phyloP scores from a whole-genome alignment of 1,284 basidiomycete species.

The Tausonia pullulans region DNA sequence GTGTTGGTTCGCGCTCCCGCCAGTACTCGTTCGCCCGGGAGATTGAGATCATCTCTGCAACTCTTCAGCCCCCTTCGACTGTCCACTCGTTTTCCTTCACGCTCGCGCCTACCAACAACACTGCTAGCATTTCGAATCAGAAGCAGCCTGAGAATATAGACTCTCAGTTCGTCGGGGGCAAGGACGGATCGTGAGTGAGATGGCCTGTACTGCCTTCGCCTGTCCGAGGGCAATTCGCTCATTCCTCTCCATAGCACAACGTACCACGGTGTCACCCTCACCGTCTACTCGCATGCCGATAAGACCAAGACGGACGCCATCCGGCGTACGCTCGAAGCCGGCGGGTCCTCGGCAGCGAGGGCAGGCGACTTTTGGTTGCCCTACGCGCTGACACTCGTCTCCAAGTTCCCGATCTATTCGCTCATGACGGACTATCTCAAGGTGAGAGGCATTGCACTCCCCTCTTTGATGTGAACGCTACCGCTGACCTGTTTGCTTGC shows the following conservation, averaged over 20 bases:
- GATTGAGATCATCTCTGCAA: constrained; percentile 86
- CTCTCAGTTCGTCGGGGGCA: too few relatives aligned
- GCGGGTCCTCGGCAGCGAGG: too few relatives aligned
- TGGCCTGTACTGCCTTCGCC: too few relatives aligned
- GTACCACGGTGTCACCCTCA: constrained; percentile 81
- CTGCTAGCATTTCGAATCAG: neutral
- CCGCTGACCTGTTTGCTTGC: neutral
- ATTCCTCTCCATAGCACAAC: constrained; percentile 40
- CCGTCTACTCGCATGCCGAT: constrained; percentile 89
- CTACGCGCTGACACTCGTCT: constrained; percentile 51
- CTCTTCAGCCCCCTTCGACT: constrained; percentile 78
- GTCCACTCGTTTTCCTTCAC: constrained; percentile 83
- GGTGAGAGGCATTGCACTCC: constrained; percentile 32
- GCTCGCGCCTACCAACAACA: constrained; percentile 21
- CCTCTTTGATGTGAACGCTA: neutral
- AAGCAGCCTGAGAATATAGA: too few relatives aligned
- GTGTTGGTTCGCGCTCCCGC: too few relatives aligned
- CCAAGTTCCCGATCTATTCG: constrained; percentile 82
- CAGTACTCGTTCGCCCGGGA: constrained; percentile 10
- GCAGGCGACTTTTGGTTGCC: too few relatives aligned
- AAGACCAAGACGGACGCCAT: constrained; percentile 48
- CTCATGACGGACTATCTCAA: constrained; percentile 86
- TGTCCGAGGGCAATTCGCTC: constrained; percentile 27
- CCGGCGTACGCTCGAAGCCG: constrained; percentile 56
- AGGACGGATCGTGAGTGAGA: too few relatives aligned